These are phyloP conservation scores for Fagus sylvatica DNA, from an alignment of 306 rosid species.

Conservation along the genomic window DNA sequence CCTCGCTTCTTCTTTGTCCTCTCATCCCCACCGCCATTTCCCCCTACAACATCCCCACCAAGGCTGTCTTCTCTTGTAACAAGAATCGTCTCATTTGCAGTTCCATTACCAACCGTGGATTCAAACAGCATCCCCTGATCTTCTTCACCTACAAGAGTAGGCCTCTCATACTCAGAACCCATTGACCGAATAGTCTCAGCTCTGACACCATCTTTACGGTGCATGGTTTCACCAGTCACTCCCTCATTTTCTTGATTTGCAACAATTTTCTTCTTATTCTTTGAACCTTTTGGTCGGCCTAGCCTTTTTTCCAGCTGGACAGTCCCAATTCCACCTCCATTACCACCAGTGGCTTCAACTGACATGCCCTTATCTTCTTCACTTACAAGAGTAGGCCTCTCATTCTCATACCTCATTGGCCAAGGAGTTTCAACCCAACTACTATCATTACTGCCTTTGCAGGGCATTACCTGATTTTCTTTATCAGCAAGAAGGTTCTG, in stretches of 20 bases:
- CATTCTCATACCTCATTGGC: conserved; percentile 17
- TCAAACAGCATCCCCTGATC: conserved; percentile 2
- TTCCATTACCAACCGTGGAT: conserved; percentile 21
- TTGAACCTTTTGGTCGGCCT: conserved; percentile 45
- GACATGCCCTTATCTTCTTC: conserved; percentile 18
- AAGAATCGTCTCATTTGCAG: conserved; percentile 11
- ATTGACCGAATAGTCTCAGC: neutral
- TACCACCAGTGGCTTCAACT: conserved; percentile 13
- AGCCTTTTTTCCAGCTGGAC: conserved; percentile 19
- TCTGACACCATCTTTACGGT: neutral
- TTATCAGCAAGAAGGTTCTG: conserved; percentile 3
- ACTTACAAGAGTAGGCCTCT: conserved; percentile 21
- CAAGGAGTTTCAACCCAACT: neutral
- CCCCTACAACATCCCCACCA: neutral
- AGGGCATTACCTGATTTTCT: conserved; percentile 1
- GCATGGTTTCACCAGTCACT: neutral
- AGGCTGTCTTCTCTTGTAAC: conserved; percentile 7
- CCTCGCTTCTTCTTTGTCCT: conserved; percentile 10
- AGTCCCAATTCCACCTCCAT: conserved; percentile 19
- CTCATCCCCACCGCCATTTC: neutral
- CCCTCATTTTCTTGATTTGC: conserved; percentile 7
- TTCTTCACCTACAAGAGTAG: conserved; percentile 15
- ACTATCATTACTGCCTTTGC: neutral
- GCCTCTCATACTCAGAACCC: conserved; percentile 4
- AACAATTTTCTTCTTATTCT: conserved; percentile 26